Conservation (phyloP, 2,329 filamentous ascomycete species). For the Blumeria graminis region DNA sequence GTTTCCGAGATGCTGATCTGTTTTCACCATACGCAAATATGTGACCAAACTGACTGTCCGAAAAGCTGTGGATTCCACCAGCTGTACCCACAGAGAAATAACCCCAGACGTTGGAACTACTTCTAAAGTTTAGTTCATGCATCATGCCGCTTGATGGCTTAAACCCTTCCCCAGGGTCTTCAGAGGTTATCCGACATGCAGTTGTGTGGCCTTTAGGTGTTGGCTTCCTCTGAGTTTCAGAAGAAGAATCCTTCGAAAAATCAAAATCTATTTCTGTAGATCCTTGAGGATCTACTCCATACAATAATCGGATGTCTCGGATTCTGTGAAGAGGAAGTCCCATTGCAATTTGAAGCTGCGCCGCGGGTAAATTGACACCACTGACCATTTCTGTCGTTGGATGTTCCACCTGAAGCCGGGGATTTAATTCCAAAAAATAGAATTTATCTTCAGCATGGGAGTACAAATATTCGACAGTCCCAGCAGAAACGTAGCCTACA, state of each 20-base stretch:
- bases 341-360: conserved; percentile 97
- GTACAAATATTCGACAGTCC: conserved; percentile 97
- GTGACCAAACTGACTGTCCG: conserved; percentile 95
- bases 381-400: conserved; percentile 98
- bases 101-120: conserved; percentile 97
- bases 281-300: conserved; percentile 80
- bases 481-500: conserved; percentile 93
- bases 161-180: conserved; percentile 97
- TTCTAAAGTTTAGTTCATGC: conserved; percentile 97
- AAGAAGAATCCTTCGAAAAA: conserved; percentile 68
- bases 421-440: conserved; percentile 97
- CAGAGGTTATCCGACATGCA: conserved; percentile 95
- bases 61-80: conserved; percentile 97
- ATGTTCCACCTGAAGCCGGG: conserved; percentile 97
- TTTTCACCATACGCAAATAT: conserved; percentile 99
- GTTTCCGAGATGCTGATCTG: conserved; percentile 82
- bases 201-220: conserved; percentile 92
- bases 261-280: conserved; percentile 83
- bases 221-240: conserved; percentile 66
- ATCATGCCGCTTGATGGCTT: conserved; percentile 98
- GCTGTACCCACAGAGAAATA: conserved; percentile 97
- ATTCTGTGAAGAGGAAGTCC: conserved; percentile 89
- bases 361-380: conserved; percentile 88
- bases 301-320: conserved; percentile 83
- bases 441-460: conserved; percentile 96